Evolutionary conservation across 768 basidiomycete genomes (phyloP).

Genomic region (Hirschioporus abietinus): DNA sequence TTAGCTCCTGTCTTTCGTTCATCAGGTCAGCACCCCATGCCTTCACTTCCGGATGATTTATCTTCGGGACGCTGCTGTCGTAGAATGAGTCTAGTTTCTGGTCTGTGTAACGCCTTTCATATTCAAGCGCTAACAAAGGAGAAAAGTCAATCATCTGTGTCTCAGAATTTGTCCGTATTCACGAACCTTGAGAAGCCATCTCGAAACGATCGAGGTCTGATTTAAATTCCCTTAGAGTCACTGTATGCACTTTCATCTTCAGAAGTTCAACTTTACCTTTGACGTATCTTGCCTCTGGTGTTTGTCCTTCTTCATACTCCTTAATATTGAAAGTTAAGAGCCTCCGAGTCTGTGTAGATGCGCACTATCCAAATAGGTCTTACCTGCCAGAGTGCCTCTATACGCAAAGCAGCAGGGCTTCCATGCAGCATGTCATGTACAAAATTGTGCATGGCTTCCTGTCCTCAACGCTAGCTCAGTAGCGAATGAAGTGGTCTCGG

Average conservation of each 20-base stretch:
- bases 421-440: conserved; percentile 84
- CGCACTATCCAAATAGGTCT: conserved; percentile 11
- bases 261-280: conserved; percentile 48
- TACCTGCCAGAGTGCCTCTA: conserved; percentile 69
- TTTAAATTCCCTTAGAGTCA: not conserved
- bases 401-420: conserved; percentile 60
- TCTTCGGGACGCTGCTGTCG: conserved; percentile 68
- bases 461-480: conserved; percentile 4
- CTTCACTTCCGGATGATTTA: conserved; percentile 68
- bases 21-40: conserved; percentile 61
- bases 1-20: conserved; percentile 27
- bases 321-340: conserved; percentile 21
- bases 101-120: conserved; percentile 50
- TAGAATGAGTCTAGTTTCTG: conserved; percentile 68
- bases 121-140: conserved; percentile 53
- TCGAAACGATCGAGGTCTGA: conserved; percentile 83
- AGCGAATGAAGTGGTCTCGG: conserved; percentile 10
- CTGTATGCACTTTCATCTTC: not conserved
- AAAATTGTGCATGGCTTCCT: conserved; percentile 91
- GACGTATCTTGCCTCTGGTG: conserved; percentile 77
- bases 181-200: conserved; percentile 76
- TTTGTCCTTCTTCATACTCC: conserved; percentile 80
- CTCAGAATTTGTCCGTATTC: not conserved
- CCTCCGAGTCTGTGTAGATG: not conserved
- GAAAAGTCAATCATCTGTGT: not conserved